Evolutionary conservation across 805 yeast species (phyloP).

Genomic region (Ogataea saltuana): DNA sequence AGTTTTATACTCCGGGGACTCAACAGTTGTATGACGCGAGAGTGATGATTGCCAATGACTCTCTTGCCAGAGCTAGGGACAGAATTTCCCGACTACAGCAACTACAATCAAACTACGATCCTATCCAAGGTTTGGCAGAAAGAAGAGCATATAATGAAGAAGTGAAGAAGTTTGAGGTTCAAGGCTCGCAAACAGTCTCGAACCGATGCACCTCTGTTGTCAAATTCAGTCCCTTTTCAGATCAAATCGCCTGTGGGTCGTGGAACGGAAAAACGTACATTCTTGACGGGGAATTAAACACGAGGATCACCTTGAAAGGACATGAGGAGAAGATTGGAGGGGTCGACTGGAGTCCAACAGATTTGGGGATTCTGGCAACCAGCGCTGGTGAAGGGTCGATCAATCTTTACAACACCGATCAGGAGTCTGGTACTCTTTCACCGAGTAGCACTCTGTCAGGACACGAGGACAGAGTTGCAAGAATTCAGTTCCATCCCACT

Average conservation of each 20-base stretch:
- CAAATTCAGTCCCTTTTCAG: slow-evolving; percentile 42
- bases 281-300: slow-evolving; percentile 43
- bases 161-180: slow-evolving; percentile 42
- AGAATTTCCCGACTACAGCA: slow-evolving; percentile 42
- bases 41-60: slow-evolving; percentile 47
- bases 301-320: slow-evolving; percentile 36
- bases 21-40: slow-evolving; percentile 54
- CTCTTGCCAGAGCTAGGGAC: slow-evolving; percentile 46
- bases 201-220: slow-evolving; percentile 68
- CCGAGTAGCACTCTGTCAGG: slow-evolving; percentile 33
- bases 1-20: slow-evolving; percentile 81
- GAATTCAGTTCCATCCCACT: slow-evolving; percentile 64
- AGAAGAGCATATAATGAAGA: slow-evolving; percentile 21
- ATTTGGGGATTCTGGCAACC: slow-evolving; percentile 33
- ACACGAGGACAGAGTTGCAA: slow-evolving; percentile 59
- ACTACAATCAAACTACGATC: slow-evolving; percentile 34
- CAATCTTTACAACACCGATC: slow-evolving; percentile 10
- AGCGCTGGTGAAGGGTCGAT: slow-evolving; percentile 51
- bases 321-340: slow-evolving; percentile 72
- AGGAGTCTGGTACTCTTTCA: neutral
- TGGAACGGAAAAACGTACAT: slow-evolving; percentile 79
- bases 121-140: slow-evolving; percentile 13
- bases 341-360: slow-evolving; percentile 54
- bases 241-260: slow-evolving; percentile 62
- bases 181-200: slow-evolving; percentile 72